A percentile compares a stretch with the other conserved stretches of the same genome.
Evolutionary conservation across 176 grass and related monocot genomes (phyloP).

Genomic region (Rhipidocladum racemiflorum): DNA sequence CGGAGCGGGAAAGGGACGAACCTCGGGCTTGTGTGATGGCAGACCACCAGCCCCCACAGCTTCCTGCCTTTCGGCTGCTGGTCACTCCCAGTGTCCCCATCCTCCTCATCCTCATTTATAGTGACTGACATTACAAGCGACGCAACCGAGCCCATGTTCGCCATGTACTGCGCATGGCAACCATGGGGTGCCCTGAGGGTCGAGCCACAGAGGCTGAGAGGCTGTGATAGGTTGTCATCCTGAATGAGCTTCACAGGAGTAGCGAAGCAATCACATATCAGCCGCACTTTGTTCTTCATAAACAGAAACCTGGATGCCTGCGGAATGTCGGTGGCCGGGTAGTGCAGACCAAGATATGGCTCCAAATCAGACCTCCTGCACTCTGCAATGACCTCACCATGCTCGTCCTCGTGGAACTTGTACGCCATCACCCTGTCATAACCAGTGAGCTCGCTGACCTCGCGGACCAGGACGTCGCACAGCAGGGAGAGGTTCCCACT

Average conservation of each 20-base stretch:
- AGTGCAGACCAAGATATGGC: constrained; percentile 88
- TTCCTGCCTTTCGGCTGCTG: constrained; percentile 64
- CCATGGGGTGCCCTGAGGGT: constrained; percentile 85
- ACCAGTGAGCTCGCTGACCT: constrained; percentile 81
- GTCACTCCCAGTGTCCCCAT: constrained; percentile 32
- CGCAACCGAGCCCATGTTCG: constrained; percentile 85
- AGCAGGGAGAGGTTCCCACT: constrained; percentile 87
- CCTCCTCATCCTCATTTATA: constrained; percentile 70
- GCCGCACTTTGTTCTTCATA: constrained; percentile 94
- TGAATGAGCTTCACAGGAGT: constrained; percentile 70
- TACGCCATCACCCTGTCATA: constrained; percentile 96
- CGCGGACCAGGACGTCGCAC: constrained; percentile 86
- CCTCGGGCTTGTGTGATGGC: constrained; percentile 81
- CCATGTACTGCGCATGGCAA: constrained; percentile 96
- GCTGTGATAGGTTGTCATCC: constrained; percentile 58
- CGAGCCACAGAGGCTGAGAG: constrained; percentile 72
- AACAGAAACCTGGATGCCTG: constrained; percentile 91
- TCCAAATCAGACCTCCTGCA: constrained; percentile 83
- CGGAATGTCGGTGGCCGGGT: constrained; percentile 93
- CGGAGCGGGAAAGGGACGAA: constrained; percentile 89
- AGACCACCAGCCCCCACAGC: constrained; percentile 86
- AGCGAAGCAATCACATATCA: constrained; percentile 80
- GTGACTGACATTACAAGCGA: constrained; percentile 93
- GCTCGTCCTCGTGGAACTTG: constrained; percentile 97
- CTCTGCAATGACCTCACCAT: constrained; percentile 90